phyloP scores from a whole-genome alignment of 1,284 basidiomycete species.

The Cerioporus squamosus region DNA sequence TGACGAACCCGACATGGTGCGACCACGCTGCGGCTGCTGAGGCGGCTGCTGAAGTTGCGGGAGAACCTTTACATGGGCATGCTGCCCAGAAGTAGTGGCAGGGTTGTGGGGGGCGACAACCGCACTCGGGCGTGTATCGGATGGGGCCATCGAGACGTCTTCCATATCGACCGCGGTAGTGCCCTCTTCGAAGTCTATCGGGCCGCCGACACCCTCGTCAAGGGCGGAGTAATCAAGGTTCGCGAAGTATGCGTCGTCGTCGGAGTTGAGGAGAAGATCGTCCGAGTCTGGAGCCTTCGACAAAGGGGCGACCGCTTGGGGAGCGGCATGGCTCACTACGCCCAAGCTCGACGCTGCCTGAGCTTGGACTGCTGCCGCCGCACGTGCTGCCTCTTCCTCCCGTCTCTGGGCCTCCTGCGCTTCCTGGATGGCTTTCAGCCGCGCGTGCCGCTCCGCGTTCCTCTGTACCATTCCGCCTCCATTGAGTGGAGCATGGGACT shows the following conservation, averaged over 20 bases:
- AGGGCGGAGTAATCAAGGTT: constrained; percentile 58
- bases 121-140: not conserved
- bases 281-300: constrained; percentile 36
- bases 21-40: not conserved
- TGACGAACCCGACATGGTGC: not conserved
- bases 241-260: constrained; percentile 68
- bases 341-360: no score
- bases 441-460: constrained; percentile 19
- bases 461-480: constrained; percentile 17
- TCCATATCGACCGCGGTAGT: constrained; percentile 16
- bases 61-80: not conserved
- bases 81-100: no score
- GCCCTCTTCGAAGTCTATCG: constrained; percentile 54
- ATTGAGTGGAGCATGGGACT: not conserved
- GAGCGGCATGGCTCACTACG: constrained; percentile 14
- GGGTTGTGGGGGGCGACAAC: not conserved
- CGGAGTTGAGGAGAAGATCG: constrained; percentile 57
- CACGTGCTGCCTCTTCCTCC: constrained; percentile 9
- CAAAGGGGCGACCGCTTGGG: not conserved
- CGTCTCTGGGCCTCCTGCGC: constrained; percentile 13
- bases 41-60: not conserved
- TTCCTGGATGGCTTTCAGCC: constrained; percentile 22
- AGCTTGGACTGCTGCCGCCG: not conserved
- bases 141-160: constrained; percentile 1
- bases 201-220: constrained; percentile 43